Base-by-base conservation (phyloP, 2,329 filamentous ascomycete genomes). In the Colletotrichum truncatum region DNA sequence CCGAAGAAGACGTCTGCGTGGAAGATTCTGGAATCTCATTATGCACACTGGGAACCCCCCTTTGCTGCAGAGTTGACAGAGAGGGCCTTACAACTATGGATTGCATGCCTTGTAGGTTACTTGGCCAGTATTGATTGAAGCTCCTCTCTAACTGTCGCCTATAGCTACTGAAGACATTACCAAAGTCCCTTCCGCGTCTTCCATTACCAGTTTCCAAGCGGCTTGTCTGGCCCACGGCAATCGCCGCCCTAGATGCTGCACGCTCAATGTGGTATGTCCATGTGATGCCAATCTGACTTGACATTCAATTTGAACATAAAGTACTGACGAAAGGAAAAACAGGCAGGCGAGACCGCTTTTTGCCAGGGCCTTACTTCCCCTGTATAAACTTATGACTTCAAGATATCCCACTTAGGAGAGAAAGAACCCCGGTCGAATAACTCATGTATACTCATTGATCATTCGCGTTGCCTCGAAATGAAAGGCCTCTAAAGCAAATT, bases 31-130 rank as follows among this genome's bases (percentile, higher is more conserved):
- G 18, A 23, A 41, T 36, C 12, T 6, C 30, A 1, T 2, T 64
- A 6, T 64, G 60, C 14, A 12, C 28, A 0, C 12, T 45, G 8
- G 30, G 43, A 4, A 49, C 30, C 12, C 36, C 54, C 1, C 14
- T 59, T 3, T 64, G 60, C 38, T 64, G 61, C 11, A 14, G n/a
- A 6, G n/a, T 11, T 4, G 26, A 52, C 21, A 21, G 12, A 2
- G 7, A 30, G 6, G 25, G 21, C 10, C 10, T n/a, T 2, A 16
- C 18, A 2, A 32, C 36, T 4, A 25, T 46, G 18, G 18, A 60
- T 6, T 60, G 32, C 26, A n/a, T 21, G 9, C 46, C 55, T 4
- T 39, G 61, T 64, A 60, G 8, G 61, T 25, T 12, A 6, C 14
- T 11, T 9, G 4, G 1, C 18, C 9, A 4, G 16, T 10, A 16